A percentile compares a stretch with the other conserved stretches of the same genome.
These are phyloP conservation scores for Saprolegnia diclina DNA, from an alignment of 352 stramenopile genomes.

Conservation along the genomic window DNA sequence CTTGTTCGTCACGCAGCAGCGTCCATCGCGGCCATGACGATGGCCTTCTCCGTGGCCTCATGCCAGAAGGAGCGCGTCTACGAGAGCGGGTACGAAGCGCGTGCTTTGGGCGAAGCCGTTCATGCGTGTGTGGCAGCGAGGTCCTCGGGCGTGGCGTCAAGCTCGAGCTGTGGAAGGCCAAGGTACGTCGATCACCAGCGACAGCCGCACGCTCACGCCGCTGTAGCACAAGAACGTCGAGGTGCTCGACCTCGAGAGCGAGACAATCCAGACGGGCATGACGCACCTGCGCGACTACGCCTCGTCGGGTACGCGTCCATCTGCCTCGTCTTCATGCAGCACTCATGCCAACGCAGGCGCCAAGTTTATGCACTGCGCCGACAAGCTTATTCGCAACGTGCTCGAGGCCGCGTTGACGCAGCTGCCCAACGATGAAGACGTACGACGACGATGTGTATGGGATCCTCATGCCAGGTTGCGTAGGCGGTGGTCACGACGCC, in stretches of 20 bases:
- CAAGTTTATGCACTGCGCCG: conserved; percentile 67
- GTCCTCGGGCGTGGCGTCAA: conserved; percentile 69
- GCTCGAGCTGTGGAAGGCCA: conserved; percentile 81
- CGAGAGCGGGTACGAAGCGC: conserved; percentile 25
- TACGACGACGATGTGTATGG: conserved; percentile 22
- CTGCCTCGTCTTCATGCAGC: background rate
- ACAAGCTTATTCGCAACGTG: conserved; percentile 58
- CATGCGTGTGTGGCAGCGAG: conserved; percentile 37
- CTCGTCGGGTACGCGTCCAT: background rate
- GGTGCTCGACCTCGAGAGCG: conserved; percentile 76
- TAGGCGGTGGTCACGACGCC: conserved; percentile 73
- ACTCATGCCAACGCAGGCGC: conserved; percentile 30
- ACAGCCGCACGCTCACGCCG: background rate
- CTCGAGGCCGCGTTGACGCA: conserved; percentile 70
- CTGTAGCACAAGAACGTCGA: conserved; percentile 79
- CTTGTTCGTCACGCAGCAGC: background rate
- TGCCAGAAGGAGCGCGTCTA: conserved; percentile 21
- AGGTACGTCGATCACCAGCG: conserved; percentile 36
- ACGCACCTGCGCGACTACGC: conserved; percentile 70
- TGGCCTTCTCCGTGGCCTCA: background rate
- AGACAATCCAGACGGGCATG: conserved; percentile 78
- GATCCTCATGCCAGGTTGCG: background rate
- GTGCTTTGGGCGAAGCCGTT: background rate
- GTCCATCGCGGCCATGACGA: background rate
- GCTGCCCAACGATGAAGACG: conserved; percentile 75